phyloP scores from a whole-genome alignment of 2,329 filamentous ascomycete species.

The Ustulina deusta region DNA sequence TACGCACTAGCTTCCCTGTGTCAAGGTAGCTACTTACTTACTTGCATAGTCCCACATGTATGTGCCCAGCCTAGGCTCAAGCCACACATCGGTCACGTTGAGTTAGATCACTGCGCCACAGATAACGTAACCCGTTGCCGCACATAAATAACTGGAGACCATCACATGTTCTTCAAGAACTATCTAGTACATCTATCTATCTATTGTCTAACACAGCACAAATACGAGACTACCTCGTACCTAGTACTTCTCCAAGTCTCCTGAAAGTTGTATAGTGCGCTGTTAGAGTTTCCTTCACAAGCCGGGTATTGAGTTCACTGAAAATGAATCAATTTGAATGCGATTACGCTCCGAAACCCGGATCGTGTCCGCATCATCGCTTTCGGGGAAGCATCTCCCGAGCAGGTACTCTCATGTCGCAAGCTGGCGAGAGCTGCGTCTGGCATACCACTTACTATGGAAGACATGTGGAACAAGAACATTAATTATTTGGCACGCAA shows the following conservation, averaged over 20 bases:
- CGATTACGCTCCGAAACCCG: background rate
- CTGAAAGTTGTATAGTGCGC: too few species aligned
- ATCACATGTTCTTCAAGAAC: background rate
- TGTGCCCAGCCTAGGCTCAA: background rate
- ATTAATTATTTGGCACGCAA: constrained; percentile 6
- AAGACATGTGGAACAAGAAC: constrained; percentile 5
- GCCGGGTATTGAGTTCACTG: background rate
- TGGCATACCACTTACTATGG: background rate
- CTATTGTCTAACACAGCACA: background rate
- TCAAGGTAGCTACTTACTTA: background rate
- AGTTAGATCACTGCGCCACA: background rate
- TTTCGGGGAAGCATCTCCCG: constrained; percentile 19
- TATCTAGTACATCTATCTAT: background rate
- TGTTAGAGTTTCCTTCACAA: background rate
- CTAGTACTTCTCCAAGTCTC: too few species aligned
- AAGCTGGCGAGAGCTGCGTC: constrained; percentile 6
- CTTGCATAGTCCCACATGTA: too few species aligned
- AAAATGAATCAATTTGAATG: constrained; percentile 1
- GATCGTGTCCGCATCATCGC: background rate
- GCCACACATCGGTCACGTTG: background rate
- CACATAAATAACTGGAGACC: too few species aligned
- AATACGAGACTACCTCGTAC: too few species aligned
- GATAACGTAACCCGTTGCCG: too few species aligned
- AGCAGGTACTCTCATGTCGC: constrained; percentile 9
- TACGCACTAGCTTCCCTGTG: background rate